phyloP scores from a whole-genome alignment of 805 yeast genomes.

The Candida pseudofarinosa region DNA sequence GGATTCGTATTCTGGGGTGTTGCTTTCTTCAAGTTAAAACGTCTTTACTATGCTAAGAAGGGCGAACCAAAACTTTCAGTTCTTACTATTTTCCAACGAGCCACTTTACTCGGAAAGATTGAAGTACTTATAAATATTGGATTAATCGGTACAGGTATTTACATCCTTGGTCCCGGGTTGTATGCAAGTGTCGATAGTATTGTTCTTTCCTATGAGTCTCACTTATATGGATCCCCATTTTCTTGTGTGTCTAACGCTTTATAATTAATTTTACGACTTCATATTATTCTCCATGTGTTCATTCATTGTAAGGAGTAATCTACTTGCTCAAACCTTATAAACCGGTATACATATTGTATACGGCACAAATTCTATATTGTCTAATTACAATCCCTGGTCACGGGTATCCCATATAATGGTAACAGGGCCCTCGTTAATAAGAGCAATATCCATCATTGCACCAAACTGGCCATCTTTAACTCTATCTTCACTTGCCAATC shows the following conservation, averaged over 20 bases:
- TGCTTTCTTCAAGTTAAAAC: slow-evolving; percentile 47
- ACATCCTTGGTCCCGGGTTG: slow-evolving; percentile 56
- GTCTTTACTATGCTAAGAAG: slow-evolving; percentile 14
- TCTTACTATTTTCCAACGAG: slow-evolving; percentile 21
- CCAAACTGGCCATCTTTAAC: slow-evolving; percentile 92
- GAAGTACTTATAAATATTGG: slow-evolving; percentile 32
- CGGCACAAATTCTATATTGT: too few relatives aligned
- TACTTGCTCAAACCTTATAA: too few relatives aligned
- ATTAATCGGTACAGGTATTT: slow-evolving; percentile 46
- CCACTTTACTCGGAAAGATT: slow-evolving; percentile 28
- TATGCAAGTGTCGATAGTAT: slow-evolving; percentile 55
- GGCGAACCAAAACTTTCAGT: slow-evolving; percentile 19
- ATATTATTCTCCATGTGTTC: neutral
- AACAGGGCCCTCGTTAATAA: slow-evolving; percentile 91
- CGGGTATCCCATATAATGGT: slow-evolving; percentile 79
- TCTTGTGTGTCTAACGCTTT: slow-evolving; percentile 37
- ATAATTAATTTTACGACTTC: slow-evolving; percentile 2
- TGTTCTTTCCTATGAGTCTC: slow-evolving; percentile 45
- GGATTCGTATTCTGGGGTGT: slow-evolving; percentile 63
- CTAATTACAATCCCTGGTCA: slow-evolving; percentile 16
- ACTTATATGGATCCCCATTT: slow-evolving; percentile 49
- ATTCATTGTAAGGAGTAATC: too few relatives aligned
- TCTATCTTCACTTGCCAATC: slow-evolving; percentile 52
- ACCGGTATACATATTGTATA: too few relatives aligned
- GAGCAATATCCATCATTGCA: slow-evolving; percentile 92